These are phyloP conservation scores for Mortierella sp. DNA, from an alignment of 371 early-diverging fungal species.

Conservation along the genomic window DNA sequence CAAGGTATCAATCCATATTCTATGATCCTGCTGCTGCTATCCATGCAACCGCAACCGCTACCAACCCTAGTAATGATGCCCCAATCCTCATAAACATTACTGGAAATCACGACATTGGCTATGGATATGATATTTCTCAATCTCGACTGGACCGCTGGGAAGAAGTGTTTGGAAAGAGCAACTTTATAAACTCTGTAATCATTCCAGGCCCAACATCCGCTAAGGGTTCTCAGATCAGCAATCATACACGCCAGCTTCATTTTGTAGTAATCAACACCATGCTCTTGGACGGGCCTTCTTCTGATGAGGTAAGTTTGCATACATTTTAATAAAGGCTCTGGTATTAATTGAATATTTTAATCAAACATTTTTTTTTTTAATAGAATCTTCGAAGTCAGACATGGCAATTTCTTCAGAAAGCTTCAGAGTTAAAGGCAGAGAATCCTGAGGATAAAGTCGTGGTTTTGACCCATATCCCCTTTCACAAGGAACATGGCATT, in stretches of 20 bases:
- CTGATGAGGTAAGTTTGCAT: constrained; percentile 44
- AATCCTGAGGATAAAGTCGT: constrained; percentile 70
- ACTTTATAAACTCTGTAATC: constrained; percentile 37
- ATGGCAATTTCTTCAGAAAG: constrained; percentile 49
- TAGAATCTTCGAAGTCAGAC: constrained; percentile 55
- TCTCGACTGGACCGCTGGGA: constrained; percentile 60
- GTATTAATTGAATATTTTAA: background rate
- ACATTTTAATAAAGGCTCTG: constrained; percentile 11
- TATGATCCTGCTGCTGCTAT: constrained; percentile 8
- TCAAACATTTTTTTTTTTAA: background rate
- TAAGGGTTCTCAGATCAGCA: background rate
- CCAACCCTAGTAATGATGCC: background rate
- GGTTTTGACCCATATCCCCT: constrained; percentile 66
- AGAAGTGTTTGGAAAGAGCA: constrained; percentile 62
- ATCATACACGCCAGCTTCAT: constrained; percentile 24
- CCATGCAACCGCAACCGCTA: background rate
- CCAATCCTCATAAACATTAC: constrained; percentile 60
- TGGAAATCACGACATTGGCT: constrained; percentile 72
- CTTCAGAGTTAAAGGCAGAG: constrained; percentile 63
- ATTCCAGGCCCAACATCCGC: constrained; percentile 13
- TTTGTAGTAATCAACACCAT: constrained; percentile 63
- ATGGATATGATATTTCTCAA: constrained; percentile 62
- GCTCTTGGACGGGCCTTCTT: constrained; percentile 62
- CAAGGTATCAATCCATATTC: constrained; percentile 63
- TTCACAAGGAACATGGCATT: constrained; percentile 71